Evolutionary conservation across 768 basidiomycete genomes (phyloP), one percentile per base, ranked within the genome.

Genomic region (Calocybe gangraenosa): DNA sequence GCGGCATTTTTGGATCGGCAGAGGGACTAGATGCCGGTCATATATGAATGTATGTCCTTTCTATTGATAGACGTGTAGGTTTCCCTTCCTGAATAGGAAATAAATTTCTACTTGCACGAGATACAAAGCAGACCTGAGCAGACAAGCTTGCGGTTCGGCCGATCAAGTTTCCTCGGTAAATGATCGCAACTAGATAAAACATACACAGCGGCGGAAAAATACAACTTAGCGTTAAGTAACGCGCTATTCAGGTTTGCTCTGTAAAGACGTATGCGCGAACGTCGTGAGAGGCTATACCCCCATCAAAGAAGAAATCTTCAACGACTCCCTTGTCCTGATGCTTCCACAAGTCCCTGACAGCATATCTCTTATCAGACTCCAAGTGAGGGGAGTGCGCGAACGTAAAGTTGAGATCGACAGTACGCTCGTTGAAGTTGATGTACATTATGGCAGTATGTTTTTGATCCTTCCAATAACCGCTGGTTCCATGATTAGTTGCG

Each of bases 381-480:
- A 60, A 48, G 37, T 63, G 61, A 19, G 59, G 59, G 7, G 61
- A 63, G 37, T 49, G 58, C 6, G 58, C 54, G 42, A 59, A 58
- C 3, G 58, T 57, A 45, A 63, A 60, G 53, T 62, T 60, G 20
- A 58, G 51, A 40, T 63, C 57, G 3, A 63, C 61, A 9, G 56
- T 60, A 3, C 48, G 39, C 17, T 58, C 58, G 38, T 62, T 61
- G 47, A 61, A 60, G 47, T 60, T 62, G 58, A 61, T 56, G 43
- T 58, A 61, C 60, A 60, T 63, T 34, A 58, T 51, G 7, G 59
- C 58, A 19, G 58, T 62, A 39, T 60, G 58, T 45, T 60, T 44
- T 39, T 57, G 42, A 37, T 65, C 60, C 38, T 57, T 50, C 46
- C 40, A 59, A 23, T 56, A 57, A 7, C 58, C 56, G 37, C 55